These are phyloP conservation scores for Candida ponderosae DNA, from an alignment of 805 yeast genomes.

Conservation along the genomic window DNA sequence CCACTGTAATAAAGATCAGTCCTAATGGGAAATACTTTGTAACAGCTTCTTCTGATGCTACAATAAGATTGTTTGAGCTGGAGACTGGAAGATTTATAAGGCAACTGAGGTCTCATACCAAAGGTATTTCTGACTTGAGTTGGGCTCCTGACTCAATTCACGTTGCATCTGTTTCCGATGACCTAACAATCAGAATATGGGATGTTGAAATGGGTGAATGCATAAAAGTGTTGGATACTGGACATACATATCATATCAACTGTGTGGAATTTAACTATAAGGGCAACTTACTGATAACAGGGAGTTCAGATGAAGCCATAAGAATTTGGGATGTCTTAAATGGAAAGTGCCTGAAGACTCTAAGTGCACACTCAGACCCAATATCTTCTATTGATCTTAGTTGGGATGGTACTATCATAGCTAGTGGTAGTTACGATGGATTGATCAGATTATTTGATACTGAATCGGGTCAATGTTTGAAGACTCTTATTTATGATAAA, in stretches of 20 bases:
- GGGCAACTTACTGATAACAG: constrained; percentile 74
- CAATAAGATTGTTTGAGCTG: constrained; percentile 51
- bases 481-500: constrained; percentile 78
- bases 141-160: constrained; percentile 72
- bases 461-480: constrained; percentile 83
- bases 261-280: constrained; percentile 60
- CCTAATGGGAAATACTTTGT: constrained; percentile 58
- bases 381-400: constrained; percentile 69
- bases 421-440: constrained; percentile 88
- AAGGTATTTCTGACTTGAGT: constrained; percentile 65
- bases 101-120: constrained; percentile 47
- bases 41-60: constrained; percentile 47
- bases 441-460: constrained; percentile 82
- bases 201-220: constrained; percentile 43
- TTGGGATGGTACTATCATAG: constrained; percentile 73
- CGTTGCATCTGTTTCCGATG: constrained; percentile 84
- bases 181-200: constrained; percentile 72
- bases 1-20: constrained; percentile 47
- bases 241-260: constrained; percentile 83
- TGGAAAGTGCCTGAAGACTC: constrained; percentile 65
- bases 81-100: constrained; percentile 25
- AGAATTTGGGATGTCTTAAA: constrained; percentile 79
- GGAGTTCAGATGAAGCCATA: constrained; percentile 86
- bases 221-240: constrained; percentile 32
- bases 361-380: constrained; percentile 92